Base-by-base conservation (phyloP, 805 yeast species). In the Metschnikowia shivogae region DNA sequence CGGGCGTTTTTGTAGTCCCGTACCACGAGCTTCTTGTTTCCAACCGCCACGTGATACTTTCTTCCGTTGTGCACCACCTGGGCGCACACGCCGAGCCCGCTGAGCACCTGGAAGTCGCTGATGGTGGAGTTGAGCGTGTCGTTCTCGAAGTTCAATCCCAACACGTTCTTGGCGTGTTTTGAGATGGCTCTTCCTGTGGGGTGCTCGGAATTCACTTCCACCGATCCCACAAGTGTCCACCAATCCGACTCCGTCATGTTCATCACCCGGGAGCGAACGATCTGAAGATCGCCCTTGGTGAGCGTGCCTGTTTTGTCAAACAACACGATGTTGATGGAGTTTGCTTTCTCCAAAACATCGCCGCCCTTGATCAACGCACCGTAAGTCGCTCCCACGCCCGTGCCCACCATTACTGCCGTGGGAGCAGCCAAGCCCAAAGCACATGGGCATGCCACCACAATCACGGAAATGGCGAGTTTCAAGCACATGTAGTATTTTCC, bases 371-470 rank as follows among this genome's bases (percentile, higher is more conserved):
- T 86, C 43, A 93, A 70, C 5, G 93, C 85, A 14, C 99, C 98
- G 62, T 88, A 74, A 11, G 78, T 64, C 0, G 99, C 98, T 34
- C 96, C 98, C 19, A 89, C 84, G 34, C 99, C 99, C 2, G 98
- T 92, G 7, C 97, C 99, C 2, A 93, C 99, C 97, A 95, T 93
- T 9, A 93, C 88, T 0, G 98, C 98, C 1, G 99, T 95, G 1
- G 99, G 99, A 0, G 98, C 96, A 3, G 97, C 97, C 41, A 93
- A 73, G 3, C 99, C 99, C 20, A 93, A 68, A 0, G 99, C 98
- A 74, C 99, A 93, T 0, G 99, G 99, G 65, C 99, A 93, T 1
- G 99, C 99, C 40, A 93, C 97, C 9, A 93, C 97, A 52, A 95
- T 79, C 5, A 93, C 99, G 6, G 95, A 82, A 24, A 93, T 92